These are phyloP conservation scores for Calocybe cyanea DNA, from an alignment of 768 basidiomycete species.

Conservation along the genomic window DNA sequence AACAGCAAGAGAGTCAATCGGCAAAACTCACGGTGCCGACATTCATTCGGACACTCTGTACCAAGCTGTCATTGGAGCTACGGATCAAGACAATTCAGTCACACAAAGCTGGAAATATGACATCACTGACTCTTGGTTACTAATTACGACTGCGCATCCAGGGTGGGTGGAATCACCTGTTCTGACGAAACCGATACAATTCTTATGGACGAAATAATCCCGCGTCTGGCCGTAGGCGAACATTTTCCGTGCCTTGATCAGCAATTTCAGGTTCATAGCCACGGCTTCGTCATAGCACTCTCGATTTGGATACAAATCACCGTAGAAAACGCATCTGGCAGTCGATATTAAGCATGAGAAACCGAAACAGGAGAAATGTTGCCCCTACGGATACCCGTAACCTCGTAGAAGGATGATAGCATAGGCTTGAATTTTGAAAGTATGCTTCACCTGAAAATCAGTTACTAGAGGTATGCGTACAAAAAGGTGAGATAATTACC, in stretches of 20 bases:
- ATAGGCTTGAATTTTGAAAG: constrained; percentile 82
- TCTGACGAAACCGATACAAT: constrained; percentile 78
- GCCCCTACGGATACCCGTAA: constrained; percentile 68
- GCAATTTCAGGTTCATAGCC: constrained; percentile 44
- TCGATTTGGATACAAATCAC: constrained; percentile 70
- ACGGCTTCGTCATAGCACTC: constrained; percentile 59
- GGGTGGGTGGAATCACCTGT: constrained; percentile 48
- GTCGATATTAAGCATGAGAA: neutral
- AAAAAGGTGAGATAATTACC: constrained; percentile 44
- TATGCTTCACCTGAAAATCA: constrained; percentile 49
- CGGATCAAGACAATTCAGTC: neutral
- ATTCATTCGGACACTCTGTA: constrained; percentile 59
- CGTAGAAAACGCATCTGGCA: constrained; percentile 81
- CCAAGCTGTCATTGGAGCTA: constrained; percentile 28
- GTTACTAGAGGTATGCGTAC: neutral
- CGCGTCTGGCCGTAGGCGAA: constrained; percentile 62
- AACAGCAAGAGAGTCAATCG: constrained; percentile 11
- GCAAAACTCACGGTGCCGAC: constrained; percentile 51
- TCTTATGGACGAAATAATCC: constrained; percentile 56
- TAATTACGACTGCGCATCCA: constrained; percentile 72
- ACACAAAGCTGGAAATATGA: neutral
- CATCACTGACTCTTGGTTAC: constrained; percentile 46
- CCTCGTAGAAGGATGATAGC: constrained; percentile 71
- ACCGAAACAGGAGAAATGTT: neutral
- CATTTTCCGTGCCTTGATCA: constrained; percentile 59